Base-by-base conservation (phyloP, 805 yeast genomes). In the Candida mattraensis region DNA sequence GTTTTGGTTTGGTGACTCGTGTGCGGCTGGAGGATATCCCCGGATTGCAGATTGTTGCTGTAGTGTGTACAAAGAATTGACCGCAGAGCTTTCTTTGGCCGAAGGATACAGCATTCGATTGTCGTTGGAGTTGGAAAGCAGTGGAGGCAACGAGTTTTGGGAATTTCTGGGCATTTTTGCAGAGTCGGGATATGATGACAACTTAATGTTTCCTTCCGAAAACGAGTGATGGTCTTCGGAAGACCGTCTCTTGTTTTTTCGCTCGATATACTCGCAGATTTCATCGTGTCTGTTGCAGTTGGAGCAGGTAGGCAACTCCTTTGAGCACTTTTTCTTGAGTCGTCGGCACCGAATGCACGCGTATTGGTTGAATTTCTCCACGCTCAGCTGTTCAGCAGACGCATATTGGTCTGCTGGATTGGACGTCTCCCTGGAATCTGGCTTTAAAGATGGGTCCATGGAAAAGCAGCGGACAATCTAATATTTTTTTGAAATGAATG, bases 291-390 rank as follows among this genome's bases (percentile, higher is more conserved):
- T 65, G 8, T 27, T 30, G 44, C 80, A 74, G 44, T 68, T 70
- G 8, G 43, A 37, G 44, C 80, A 74, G 12, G 45, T 53, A 0
- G 78, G 78, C 1, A 52, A 36, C 15, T 67, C 59, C 44, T 70
- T 67, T 1, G 72, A 58, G 47, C 80, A 74, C 44, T 67, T 69
- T 53, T 73, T 73, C 53, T 74, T 74, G 24, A 71, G 51, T 32
- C 64, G 55, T 33, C 78, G 58, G 47, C 80, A 74, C 24, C 76
- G 49, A 12, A 64, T 51, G 48, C 79, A 74, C 1, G 75, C 56
- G 24, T 55, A 55, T 25, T 51, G 57, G 25, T 51, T 47, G 15
- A n/a, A n/a, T n/a, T n/a, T n/a, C n/a, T n/a, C n/a, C n/a, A n/a
- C n/a, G n/a, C n/a, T n/a, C n/a, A n/a, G n/a, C n/a, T n/a, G n/a